These are phyloP conservation scores for Prunus mongolica DNA, from an alignment of 306 rosid species.

Conservation along the genomic window DNA sequence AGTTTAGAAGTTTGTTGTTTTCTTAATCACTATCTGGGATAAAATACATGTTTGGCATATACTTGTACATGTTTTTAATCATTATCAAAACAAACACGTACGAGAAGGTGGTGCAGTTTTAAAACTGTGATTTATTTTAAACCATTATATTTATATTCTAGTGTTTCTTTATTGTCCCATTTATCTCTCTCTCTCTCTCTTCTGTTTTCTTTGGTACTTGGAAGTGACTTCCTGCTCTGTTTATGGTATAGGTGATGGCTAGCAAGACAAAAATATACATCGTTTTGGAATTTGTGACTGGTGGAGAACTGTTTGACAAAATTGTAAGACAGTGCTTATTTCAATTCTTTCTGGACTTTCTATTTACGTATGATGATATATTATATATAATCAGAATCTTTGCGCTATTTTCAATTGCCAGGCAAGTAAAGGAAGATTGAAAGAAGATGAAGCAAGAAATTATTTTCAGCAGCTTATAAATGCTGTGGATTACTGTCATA, in stretches of 20 bases:
- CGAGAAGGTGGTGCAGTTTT: neutral
- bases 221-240: conserved; percentile 26
- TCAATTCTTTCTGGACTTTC: neutral
- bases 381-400: neutral
- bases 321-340: conserved; percentile 57
- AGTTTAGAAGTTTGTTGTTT: neutral
- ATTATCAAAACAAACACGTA: neutral
- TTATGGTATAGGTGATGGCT: conserved; percentile 78
- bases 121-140: neutral
- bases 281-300: conserved; percentile 86
- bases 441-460: conserved; percentile 93
- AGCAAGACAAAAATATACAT: conserved; percentile 93
- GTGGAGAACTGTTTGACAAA: conserved; percentile 90
- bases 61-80: neutral
- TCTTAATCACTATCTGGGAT: neutral
- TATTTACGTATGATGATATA: neutral
- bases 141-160: neutral
- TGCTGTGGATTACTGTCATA: conserved; percentile 94
- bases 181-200: neutral
- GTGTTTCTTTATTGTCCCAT: neutral
- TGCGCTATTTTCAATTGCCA: conserved; percentile 21
- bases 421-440: conserved; percentile 82
- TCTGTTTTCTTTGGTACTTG: neutral
- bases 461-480: conserved; percentile 90
- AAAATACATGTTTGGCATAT: neutral